Base-by-base conservation (phyloP, 1,284 basidiomycete species). In the Fomitopsis betulina region DNA sequence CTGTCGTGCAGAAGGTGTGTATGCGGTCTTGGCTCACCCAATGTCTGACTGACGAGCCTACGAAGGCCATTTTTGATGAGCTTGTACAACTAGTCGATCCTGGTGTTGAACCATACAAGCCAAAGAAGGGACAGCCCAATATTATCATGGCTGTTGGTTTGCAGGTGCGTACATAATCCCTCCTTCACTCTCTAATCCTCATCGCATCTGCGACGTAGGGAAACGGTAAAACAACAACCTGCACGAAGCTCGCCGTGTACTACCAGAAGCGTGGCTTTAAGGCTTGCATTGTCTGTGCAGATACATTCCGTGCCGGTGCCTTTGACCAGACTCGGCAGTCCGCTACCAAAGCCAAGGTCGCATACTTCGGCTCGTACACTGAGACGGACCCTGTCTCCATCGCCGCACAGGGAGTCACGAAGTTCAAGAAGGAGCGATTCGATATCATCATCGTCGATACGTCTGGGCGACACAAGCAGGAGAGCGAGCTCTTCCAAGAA, bases 391-490 rank as follows among this genome's bases (percentile, higher is more conserved):
- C 97, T 1, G 97, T 99, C 10, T 80, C 87, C 2, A 98, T 98
- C 68, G 96, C 97, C 7, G 87, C 91, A 1, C 87, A 96, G 67
- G 97, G 97, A 76, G 97, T 98, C 5, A 79, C 88, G 17, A 98
- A 98, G 72, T 99, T 99, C 81, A 94, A 96, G 76, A 94, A 96
- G 76, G 96, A 98, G 72, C 82, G 94, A 33, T 99, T 99, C 70
- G 97, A 99, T 63, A 92, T 99, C 50, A 98, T 99, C 70, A 98
- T 99, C 63, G 97, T 99, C 59, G 97, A 99, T 74, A 99, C 97
- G 0, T 96, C 93, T 30, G 97, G 97, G 58, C 82, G 97, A 62
- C 97, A 99, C 74, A 95, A 95, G 72, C 97, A 99, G 75, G 97
- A 99, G 75, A 88, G 88, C 23, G 97, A 99, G 73, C 77, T 99